Percentiles rank a stretch among this genome's conserved stretches.
Conservation (phyloP, 768 basidiomycete genomes). For the Auricularia sp. region DNA sequence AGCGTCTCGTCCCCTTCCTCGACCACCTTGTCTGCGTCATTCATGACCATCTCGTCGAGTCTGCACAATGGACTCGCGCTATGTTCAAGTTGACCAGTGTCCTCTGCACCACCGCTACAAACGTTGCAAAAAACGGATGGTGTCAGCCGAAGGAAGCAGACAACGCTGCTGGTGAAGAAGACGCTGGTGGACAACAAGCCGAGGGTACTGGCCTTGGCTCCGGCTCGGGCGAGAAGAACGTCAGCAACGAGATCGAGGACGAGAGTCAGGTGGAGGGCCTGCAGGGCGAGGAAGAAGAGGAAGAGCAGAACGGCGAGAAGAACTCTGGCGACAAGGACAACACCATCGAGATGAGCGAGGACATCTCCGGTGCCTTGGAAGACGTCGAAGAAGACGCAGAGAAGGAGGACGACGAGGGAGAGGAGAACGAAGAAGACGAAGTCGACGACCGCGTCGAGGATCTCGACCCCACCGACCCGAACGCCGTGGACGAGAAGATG, state of each 20-base stretch:
- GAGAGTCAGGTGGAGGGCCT: conserved; percentile 95
- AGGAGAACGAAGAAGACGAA: conserved; percentile 45
- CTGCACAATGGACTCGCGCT: conserved; percentile 58
- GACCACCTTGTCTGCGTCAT: conserved; percentile 48
- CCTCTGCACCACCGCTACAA: conserved; percentile 60
- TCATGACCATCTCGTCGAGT: conserved; percentile 43
- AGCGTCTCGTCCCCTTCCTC: conserved; percentile 66
- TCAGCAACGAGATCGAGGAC: conserved; percentile 90
- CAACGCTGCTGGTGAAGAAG: conserved; percentile 33
- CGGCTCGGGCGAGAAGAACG: conserved; percentile 75
- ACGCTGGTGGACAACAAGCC: conserved; percentile 34
- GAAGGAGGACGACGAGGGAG: conserved; percentile 38
- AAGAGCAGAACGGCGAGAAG: conserved; percentile 30
- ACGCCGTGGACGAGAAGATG: conserved; percentile 87
- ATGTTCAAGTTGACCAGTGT: conserved; percentile 80
- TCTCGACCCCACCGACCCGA: conserved; percentile 72
- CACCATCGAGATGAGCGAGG: conserved; percentile 84
- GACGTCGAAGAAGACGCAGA: conserved; percentile 52
- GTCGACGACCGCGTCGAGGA: conserved; percentile 79
- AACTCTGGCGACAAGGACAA: conserved; percentile 51
- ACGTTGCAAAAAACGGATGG: conserved; percentile 78
- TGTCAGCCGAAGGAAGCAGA: conserved; percentile 76
- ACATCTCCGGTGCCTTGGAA: conserved; percentile 80
- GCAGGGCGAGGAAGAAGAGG: conserved; percentile 46
- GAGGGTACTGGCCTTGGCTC: conserved; percentile 83